Evolutionary conservation across 768 basidiomycete species (phyloP).

Genomic region (Scleroderma citrinum): DNA sequence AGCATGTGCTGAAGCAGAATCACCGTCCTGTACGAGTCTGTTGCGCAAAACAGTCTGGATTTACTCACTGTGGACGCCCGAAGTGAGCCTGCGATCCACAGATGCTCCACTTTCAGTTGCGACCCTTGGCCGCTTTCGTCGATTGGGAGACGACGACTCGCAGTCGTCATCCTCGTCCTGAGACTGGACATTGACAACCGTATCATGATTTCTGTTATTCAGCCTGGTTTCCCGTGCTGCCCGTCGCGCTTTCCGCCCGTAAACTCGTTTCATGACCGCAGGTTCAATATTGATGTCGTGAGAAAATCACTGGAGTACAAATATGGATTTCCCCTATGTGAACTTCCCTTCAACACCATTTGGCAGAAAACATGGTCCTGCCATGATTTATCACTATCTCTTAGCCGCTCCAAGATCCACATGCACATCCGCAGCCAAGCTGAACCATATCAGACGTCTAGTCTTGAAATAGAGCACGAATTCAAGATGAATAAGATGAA

Average conservation of each 20-base stretch:
- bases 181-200: neutral
- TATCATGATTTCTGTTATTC: neutral
- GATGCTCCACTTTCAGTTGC: conserved; percentile 25
- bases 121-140: conserved; percentile 29
- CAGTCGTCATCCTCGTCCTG: neutral
- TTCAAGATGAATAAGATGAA: too few relatives aligned
- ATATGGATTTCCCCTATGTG: too few relatives aligned
- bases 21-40: neutral
- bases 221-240: conserved; percentile 2
- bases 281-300: too few relatives aligned
- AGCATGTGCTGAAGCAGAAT: neutral
- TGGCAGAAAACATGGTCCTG: too few relatives aligned
- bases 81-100: neutral
- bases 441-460: too few relatives aligned
- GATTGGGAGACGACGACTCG: conserved; percentile 3
- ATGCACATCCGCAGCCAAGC: too few relatives aligned
- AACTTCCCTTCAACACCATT: too few relatives aligned
- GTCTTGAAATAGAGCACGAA: too few relatives aligned
- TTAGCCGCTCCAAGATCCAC: too few relatives aligned
- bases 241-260: conserved; percentile 26
- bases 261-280: conserved; percentile 35
- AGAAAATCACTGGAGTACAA: too few relatives aligned
- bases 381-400: too few relatives aligned
- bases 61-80: neutral
- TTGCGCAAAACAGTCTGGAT: neutral